Conservation (phyloP, 2,329 filamentous ascomycete genomes). For the Fusarium euwallaceae region DNA sequence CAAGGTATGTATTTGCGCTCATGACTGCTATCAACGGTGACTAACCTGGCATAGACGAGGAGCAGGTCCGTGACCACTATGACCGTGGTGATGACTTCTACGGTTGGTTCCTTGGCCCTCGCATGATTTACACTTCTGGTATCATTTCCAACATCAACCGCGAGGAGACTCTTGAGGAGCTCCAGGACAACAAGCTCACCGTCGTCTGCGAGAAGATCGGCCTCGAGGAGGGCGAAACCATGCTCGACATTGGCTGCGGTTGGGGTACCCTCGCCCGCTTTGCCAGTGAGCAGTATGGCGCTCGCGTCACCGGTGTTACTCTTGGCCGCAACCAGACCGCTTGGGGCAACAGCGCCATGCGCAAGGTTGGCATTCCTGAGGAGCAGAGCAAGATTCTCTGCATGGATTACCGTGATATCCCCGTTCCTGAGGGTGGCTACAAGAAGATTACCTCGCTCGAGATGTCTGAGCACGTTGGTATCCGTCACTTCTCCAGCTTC, state of each 20-base stretch:
- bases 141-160: slow-evolving; percentile 88
- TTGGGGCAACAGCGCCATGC: slow-evolving; percentile 93
- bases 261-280: slow-evolving; percentile 98
- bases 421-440: slow-evolving; percentile 77
- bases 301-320: slow-evolving; percentile 88
- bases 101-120: slow-evolving; percentile 96
- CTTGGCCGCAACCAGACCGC: slow-evolving; percentile 96
- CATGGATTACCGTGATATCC: slow-evolving; percentile 97
- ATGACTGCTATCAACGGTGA: not conserved
- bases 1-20: slow-evolving; percentile 66
- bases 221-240: slow-evolving; percentile 81
- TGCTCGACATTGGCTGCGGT: slow-evolving; percentile 97
- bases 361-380: slow-evolving; percentile 84
- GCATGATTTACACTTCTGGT: slow-evolving; percentile 99
- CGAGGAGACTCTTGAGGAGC: slow-evolving; percentile 92
- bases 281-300: slow-evolving; percentile 92
- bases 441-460: slow-evolving; percentile 98
- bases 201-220: slow-evolving; percentile 96
- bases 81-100: slow-evolving; percentile 99
- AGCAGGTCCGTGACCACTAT: slow-evolving; percentile 97
- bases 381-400: slow-evolving; percentile 93
- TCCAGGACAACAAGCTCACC: slow-evolving; percentile 97
- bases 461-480: slow-evolving; percentile 98
- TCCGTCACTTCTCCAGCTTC: slow-evolving; percentile 87
- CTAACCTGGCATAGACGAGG: slow-evolving; percentile 71